phyloP scores from a whole-genome alignment of 768 basidiomycete species.

The Chalciporus piperatus region DNA sequence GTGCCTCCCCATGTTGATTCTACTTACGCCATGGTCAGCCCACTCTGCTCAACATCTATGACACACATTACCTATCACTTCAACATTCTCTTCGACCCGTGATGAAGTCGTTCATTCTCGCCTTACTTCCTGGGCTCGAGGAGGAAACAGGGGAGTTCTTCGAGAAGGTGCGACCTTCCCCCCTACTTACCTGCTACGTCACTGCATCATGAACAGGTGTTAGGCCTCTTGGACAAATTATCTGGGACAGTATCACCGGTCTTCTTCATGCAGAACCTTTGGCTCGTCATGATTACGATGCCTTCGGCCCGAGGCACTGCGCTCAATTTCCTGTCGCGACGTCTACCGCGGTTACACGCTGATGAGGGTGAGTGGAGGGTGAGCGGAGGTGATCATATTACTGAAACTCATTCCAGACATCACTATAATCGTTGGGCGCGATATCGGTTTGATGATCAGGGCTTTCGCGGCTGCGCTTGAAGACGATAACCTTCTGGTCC shows the following conservation, averaged over 20 bases:
- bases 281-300: slow-evolving; percentile 90
- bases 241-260: slow-evolving; percentile 81
- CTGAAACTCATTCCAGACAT: slow-evolving; percentile 45
- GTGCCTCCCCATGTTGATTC: neutral
- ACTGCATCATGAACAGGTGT: slow-evolving; percentile 49
- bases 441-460: slow-evolving; percentile 91
- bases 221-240: slow-evolving; percentile 74
- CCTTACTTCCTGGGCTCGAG: slow-evolving; percentile 91
- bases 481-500: slow-evolving; percentile 90
- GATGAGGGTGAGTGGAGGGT: slow-evolving; percentile 57
- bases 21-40: slow-evolving; percentile 47
- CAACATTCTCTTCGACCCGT: slow-evolving; percentile 78
- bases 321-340: slow-evolving; percentile 80
- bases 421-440: slow-evolving; percentile 70
- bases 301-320: slow-evolving; percentile 83
- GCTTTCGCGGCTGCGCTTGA: slow-evolving; percentile 90
- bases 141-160: slow-evolving; percentile 98
- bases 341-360: slow-evolving; percentile 66
- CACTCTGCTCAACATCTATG: slow-evolving; percentile 85
- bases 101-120: slow-evolving; percentile 93
- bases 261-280: slow-evolving; percentile 95
- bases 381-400: neutral
- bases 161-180: slow-evolving; percentile 58
- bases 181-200: neutral
- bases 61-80: slow-evolving; percentile 87